Evolutionary conservation across 371 early-diverging fungal genomes (phyloP).

Genomic region (Funneliformis caledonium): DNA sequence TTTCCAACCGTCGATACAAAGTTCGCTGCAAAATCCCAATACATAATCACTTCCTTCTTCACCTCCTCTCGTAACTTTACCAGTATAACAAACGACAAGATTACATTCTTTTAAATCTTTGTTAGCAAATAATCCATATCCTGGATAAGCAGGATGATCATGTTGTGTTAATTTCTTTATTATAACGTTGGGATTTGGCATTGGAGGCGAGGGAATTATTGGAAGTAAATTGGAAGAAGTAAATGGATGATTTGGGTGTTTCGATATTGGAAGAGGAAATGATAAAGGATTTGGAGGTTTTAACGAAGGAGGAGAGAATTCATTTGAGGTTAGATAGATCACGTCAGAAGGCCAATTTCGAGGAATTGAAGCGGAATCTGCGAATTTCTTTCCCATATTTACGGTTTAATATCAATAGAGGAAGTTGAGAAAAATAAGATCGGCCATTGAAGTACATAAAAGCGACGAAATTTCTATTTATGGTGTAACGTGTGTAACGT

Average conservation of each 20-base stretch:
- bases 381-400: neutral
- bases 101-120: conserved; percentile 15
- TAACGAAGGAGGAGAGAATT: conserved; percentile 13
- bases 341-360: conserved; percentile 20
- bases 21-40: conserved; percentile 19
- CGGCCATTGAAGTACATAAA: too few species aligned
- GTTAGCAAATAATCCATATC: conserved; percentile 33
- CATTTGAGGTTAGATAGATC: conserved; percentile 12
- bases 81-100: conserved; percentile 29
- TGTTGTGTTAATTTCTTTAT: conserved; percentile 12
- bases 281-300: neutral
- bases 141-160: conserved; percentile 30
- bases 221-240: conserved; percentile 30
- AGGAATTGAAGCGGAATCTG: neutral
- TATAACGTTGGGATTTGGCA: conserved; percentile 17
- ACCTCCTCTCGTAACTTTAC: conserved; percentile 26
- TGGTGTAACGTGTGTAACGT: too few species aligned
- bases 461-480: too few species aligned
- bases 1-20: conserved; percentile 36
- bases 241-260: conserved; percentile 32
- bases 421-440: too few species aligned
- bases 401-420: too few species aligned
- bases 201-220: neutral
- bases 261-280: neutral
- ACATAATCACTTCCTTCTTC: conserved; percentile 30